Conservation (phyloP, 73 alveolate genomes). For the Symbiodinium natans region DNA sequence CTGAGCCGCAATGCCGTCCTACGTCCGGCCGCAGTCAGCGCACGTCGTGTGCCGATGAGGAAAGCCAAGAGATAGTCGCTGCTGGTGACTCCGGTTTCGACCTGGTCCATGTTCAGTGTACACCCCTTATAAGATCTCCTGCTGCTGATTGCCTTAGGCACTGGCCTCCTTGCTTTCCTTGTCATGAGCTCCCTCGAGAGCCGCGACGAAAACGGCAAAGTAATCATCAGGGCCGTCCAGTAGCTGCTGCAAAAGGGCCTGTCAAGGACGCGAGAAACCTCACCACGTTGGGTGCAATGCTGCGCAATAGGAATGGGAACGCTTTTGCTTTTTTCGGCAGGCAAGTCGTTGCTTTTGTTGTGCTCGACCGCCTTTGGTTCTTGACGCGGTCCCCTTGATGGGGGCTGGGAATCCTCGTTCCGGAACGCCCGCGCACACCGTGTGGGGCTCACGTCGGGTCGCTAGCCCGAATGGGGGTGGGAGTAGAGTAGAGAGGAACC, state of each 20-base stretch:
- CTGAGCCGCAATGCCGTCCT: neutral
- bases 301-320: too few species aligned
- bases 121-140: neutral
- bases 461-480: too few species aligned
- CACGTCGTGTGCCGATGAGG: neutral
- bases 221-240: neutral
- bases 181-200: neutral
- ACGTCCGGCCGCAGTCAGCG: neutral
- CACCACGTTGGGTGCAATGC: too few species aligned
- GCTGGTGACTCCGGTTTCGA: neutral
- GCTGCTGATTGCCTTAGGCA: neutral
- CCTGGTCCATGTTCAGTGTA: neutral
- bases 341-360: too few species aligned
- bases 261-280: too few species aligned
- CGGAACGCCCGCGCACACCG: too few species aligned
- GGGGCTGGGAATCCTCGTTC: too few species aligned
- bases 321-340: too few species aligned
- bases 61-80: slow-evolving; percentile 3
- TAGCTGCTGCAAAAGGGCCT: neutral
- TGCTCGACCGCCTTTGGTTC: too few species aligned
- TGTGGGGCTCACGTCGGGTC: too few species aligned
- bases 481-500: too few species aligned
- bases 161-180: neutral
- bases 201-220: neutral
- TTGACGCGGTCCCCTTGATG: too few species aligned